A percentile compares a stretch with the other conserved stretches of the same genome.
phyloP scores from a whole-genome alignment of 202 grass and related monocot species.

The Musa balbisiana region DNA sequence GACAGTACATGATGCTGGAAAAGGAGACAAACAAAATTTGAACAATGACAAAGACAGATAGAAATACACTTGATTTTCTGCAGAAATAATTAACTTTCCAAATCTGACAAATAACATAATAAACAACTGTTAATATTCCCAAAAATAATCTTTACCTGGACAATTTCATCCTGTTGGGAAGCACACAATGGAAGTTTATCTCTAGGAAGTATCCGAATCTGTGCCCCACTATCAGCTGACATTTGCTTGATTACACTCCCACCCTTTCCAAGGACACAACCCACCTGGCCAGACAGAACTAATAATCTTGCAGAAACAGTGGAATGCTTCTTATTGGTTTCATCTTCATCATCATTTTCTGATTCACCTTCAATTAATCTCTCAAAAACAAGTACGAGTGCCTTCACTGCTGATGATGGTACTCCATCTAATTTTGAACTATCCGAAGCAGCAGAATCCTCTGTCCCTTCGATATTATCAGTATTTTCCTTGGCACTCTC shows the following conservation, averaged over 20 bases:
- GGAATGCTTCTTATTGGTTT: conserved; percentile 22
- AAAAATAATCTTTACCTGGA: conserved; percentile 53
- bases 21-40: background rate
- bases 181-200: conserved; percentile 75
- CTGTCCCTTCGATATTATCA: conserved; percentile 32
- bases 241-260: conserved; percentile 79
- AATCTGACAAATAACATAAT: conserved; percentile 10
- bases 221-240: conserved; percentile 57
- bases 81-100: background rate
- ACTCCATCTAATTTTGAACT: conserved; percentile 33
- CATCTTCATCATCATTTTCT: conserved; percentile 37
- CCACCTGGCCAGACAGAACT: conserved; percentile 77
- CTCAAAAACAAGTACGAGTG: conserved; percentile 65
- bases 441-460: conserved; percentile 22
- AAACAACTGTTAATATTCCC: conserved; percentile 1
- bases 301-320: conserved; percentile 64
- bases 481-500: conserved; percentile 29
- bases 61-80: background rate
- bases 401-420: conserved; percentile 38
- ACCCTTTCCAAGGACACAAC: conserved; percentile 71
- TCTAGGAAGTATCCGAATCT: conserved; percentile 65
- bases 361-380: conserved; percentile 56
- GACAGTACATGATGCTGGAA: background rate
- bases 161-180: conserved; percentile 56
- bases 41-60: background rate